Conservation (phyloP, 2,329 filamentous ascomycete genomes). For the Neopestalotiopsis clavispora region DNA sequence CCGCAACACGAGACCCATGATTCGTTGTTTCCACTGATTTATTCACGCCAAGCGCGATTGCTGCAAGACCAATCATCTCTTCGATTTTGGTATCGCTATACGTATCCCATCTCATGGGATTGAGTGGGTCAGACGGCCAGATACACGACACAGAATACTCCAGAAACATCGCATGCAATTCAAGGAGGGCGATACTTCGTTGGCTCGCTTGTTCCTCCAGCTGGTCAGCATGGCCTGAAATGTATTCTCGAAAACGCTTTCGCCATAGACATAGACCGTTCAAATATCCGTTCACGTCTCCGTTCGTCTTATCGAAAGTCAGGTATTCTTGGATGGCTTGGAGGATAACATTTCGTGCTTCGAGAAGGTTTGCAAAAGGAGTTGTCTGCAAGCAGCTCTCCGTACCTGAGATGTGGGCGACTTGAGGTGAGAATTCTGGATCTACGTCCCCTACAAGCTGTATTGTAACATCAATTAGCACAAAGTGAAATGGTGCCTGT, state of each 20-base stretch:
- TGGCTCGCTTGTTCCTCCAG: not conserved
- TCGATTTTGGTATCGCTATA: not conserved
- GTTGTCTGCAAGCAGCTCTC: not conserved
- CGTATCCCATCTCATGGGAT: constrained; percentile 1
- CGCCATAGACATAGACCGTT: not conserved
- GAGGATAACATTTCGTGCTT: not conserved
- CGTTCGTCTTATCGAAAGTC: not conserved
- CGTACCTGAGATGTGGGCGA: not conserved
- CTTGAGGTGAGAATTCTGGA: not conserved
- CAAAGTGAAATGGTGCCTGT: not conserved
- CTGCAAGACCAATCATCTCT: not conserved
- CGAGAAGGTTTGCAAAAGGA: not conserved
- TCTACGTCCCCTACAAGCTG: constrained; percentile 4
- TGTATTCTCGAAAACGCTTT: not conserved
- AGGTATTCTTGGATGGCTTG: not conserved
- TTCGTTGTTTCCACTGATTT: not conserved
- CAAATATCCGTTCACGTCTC: not conserved
- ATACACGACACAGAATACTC: not conserved
- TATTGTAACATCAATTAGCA: not conserved
- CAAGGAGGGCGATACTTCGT: not conserved
- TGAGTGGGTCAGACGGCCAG: not conserved
- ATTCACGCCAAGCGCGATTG: not conserved
- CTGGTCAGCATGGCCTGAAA: not conserved
- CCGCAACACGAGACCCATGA: not conserved
- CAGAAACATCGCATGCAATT: not conserved